Percentiles rank a stretch among this genome's conserved stretches.
These are phyloP conservation scores for Aspergillus spinulosporus DNA, from an alignment of 2,329 filamentous ascomycete species.

Conservation along the genomic window DNA sequence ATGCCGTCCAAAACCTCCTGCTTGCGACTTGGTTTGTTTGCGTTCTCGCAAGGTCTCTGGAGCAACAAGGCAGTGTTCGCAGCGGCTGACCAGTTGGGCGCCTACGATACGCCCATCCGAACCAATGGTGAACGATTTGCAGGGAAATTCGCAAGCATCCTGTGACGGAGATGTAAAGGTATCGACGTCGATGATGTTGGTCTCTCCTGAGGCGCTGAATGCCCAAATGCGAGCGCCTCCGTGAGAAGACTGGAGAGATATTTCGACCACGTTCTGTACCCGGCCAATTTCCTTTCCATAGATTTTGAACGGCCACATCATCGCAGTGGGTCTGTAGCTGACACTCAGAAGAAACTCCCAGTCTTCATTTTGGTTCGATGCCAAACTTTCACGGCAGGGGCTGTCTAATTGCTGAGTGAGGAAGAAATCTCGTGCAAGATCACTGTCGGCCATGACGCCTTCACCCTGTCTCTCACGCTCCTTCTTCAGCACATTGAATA, in stretches of 20 bases:
- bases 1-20: constrained; percentile 29
- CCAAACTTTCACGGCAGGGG: constrained; percentile 33
- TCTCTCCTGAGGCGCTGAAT: constrained; percentile 48
- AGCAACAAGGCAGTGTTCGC: constrained; percentile 11
- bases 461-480: constrained; percentile 36
- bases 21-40: constrained; percentile 24
- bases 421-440: constrained; percentile 36
- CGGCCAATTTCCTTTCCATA: constrained; percentile 52
- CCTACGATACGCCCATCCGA: constrained; percentile 31
- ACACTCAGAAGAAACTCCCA: constrained; percentile 44
- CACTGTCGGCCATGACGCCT: constrained; percentile 36
- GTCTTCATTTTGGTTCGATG: constrained; percentile 38
- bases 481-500: constrained; percentile 46
- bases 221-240: constrained; percentile 55
- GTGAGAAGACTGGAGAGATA: constrained; percentile 48
- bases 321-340: constrained; percentile 37
- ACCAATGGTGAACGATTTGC: constrained; percentile 27
- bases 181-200: constrained; percentile 51
- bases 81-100: constrained; percentile 20
- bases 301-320: constrained; percentile 53
- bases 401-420: constrained; percentile 29
- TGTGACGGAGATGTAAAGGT: constrained; percentile 25
- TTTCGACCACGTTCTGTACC: constrained; percentile 50
- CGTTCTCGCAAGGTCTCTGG: constrained; percentile 28
- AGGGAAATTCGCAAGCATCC: constrained; percentile 19